Conservation (phyloP, 306 rosid genomes). For the Trifolium dubium region DNA sequence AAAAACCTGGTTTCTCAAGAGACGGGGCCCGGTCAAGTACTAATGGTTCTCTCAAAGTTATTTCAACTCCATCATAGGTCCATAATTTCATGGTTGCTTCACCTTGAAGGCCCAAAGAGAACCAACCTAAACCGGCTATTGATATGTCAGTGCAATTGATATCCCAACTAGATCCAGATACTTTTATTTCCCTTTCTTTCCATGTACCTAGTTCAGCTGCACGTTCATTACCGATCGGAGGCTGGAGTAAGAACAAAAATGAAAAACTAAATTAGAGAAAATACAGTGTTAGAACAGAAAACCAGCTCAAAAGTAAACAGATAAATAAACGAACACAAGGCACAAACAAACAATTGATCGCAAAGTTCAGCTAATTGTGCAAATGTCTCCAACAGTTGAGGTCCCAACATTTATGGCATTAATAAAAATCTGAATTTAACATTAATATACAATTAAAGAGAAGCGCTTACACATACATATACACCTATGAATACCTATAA, state of each 20-base stretch:
- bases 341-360: not conserved
- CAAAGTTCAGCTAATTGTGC: not conserved
- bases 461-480: not conserved
- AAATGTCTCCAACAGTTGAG: too few species aligned
- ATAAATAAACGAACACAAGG: not conserved
- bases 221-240: slow-evolving; percentile 69
- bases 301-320: not conserved
- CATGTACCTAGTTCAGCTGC: slow-evolving; percentile 66
- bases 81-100: slow-evolving; percentile 75
- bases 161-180: slow-evolving; percentile 82
- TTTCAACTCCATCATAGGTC: slow-evolving; percentile 76
- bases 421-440: too few species aligned
- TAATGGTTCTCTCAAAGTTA: slow-evolving; percentile 80
- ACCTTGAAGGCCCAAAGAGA: slow-evolving; percentile 83
- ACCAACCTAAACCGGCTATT: slow-evolving; percentile 85
- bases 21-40: slow-evolving; percentile 82
- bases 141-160: slow-evolving; percentile 79
- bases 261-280: slow-evolving; percentile 23
- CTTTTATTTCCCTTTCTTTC: slow-evolving; percentile 73
- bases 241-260: slow-evolving; percentile 55
- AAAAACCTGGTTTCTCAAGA: slow-evolving; percentile 84
- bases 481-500: not conserved
- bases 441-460: not conserved
- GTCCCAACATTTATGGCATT: too few species aligned
- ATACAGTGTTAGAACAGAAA: not conserved